Evolutionary conservation across 257 asterid genomes (phyloP), one percentile per base, ranked within the genome.

Genomic region (Mentha longifolia): DNA sequence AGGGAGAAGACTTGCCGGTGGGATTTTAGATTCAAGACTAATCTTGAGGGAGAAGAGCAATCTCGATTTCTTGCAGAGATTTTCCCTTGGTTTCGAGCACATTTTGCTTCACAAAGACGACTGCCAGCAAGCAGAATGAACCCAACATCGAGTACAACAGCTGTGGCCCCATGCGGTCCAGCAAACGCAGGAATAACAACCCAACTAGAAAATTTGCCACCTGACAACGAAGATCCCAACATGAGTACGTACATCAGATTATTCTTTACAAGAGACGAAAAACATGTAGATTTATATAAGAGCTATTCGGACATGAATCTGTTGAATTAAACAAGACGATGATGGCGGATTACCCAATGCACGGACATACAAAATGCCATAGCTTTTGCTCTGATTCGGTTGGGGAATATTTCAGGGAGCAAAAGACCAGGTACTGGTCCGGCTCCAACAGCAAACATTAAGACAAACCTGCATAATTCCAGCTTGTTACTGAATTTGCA

Each of bases 351-450:
- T 92, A 92, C 98, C 98, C 98, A 92, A 77, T 92, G 96, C 65
- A 92, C 97, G 3, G 98, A 83, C 97, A 92, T 90, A 52, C 92
- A 90, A 78, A 90, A 74, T 4, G 98, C 98, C 97, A 92, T 82
- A 64, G 97, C 96, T 83, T 86, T 90, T 52, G 97, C 98, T 79
- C 98, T 82, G 25, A 92, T 92, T 73, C 86, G 88, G 83, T 77
- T 81, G 63, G 96, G 82, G 59, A 90, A 82, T 73, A 92, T 81
- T 85, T 92, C 98, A 7, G 98, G 90, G 65, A 92, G 91, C 46
- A 92, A 79, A 64, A 92, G 98, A 68, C 81, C 80, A 33, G 98
- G 98, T 31, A 92, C 98, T 42, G 97, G 98, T 76, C 98, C 98
- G 59, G 98, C 98, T 58, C 97, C 98, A 76, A 87, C 79, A 39